A percentile compares a stretch with the other conserved stretches of the same genome.
phyloP scores from a whole-genome alignment of 805 yeast genomes.

The Metschnikowia gelsemii region DNA sequence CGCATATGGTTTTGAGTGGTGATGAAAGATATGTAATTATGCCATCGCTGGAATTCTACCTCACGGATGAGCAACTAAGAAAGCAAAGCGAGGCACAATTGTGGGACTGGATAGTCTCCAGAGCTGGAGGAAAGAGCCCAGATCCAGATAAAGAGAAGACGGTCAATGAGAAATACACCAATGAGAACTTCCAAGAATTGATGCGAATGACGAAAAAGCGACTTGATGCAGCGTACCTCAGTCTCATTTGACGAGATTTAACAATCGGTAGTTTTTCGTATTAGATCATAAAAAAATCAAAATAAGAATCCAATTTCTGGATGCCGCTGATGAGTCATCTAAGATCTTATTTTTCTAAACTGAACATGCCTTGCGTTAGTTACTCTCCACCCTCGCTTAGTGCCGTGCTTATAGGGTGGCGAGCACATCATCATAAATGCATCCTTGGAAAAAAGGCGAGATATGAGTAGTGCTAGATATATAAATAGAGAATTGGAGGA shows the following conservation, averaged over 20 bases:
- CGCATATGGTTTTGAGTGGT: neutral
- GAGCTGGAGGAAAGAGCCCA: slow-evolving; percentile 9
- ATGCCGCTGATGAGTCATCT: too few relatives aligned
- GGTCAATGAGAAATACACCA: slow-evolving; percentile 3
- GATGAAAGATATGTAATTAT: slow-evolving; percentile 6
- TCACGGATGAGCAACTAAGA: slow-evolving; percentile 7
- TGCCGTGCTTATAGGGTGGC: too few relatives aligned
- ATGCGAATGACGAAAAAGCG: slow-evolving; percentile 18
- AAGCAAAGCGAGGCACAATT: slow-evolving; percentile 12
- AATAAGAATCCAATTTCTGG: too few relatives aligned
- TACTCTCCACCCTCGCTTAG: too few relatives aligned
- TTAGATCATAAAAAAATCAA: too few relatives aligned
- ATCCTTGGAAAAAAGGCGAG: too few relatives aligned
- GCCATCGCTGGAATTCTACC: slow-evolving; percentile 16
- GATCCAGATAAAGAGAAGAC: neutral
- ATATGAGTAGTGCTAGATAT: too few relatives aligned
- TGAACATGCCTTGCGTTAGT: too few relatives aligned
- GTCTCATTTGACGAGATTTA: slow-evolving; percentile 1
- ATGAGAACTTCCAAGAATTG: slow-evolving; percentile 17
- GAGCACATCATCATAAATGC: too few relatives aligned
- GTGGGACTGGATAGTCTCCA: slow-evolving; percentile 21
- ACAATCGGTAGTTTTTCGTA: too few relatives aligned
- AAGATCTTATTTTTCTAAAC: too few relatives aligned
- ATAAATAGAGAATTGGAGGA: too few relatives aligned
- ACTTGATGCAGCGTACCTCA: slow-evolving; percentile 15